phyloP scores from a whole-genome alignment of 176 grass and related monocot genomes.

The Rhipidocladum racemiflorum region DNA sequence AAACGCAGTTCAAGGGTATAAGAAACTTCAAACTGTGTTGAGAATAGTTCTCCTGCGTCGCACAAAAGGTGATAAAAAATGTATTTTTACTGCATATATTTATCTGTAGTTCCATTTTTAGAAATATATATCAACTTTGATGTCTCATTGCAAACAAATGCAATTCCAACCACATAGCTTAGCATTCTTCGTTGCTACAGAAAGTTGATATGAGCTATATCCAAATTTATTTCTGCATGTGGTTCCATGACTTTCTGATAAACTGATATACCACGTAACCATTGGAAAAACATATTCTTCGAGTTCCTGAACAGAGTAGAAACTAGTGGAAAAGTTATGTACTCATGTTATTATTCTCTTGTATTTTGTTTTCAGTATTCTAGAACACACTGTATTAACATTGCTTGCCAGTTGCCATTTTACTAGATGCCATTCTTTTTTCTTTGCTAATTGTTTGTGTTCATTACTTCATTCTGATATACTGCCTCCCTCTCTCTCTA shows the following conservation, averaged over 20 bases:
- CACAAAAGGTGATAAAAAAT: constrained; percentile 76
- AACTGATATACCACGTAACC: not conserved
- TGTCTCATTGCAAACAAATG: constrained; percentile 15
- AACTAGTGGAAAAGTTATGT: not conserved
- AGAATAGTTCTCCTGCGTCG: constrained; percentile 81
- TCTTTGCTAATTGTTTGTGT: not conserved
- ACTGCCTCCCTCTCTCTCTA: not conserved
- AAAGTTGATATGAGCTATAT: constrained; percentile 1
- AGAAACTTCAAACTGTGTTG: constrained; percentile 89
- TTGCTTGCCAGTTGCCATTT: constrained; percentile 17
- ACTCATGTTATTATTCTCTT: constrained; percentile 20
- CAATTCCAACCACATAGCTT: not conserved
- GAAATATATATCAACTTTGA: not conserved
- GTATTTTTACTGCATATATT: constrained; percentile 11
- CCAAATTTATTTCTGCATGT: constrained; percentile 14
- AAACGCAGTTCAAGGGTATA: constrained; percentile 72
- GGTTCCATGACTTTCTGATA: not conserved
- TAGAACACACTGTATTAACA: not conserved
- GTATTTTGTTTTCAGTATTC: not conserved
- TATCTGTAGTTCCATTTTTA: not conserved
- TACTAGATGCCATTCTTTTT: not conserved
- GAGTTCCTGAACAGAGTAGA: not conserved
- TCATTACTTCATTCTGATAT: too few relatives aligned
- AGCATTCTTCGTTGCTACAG: constrained; percentile 13
- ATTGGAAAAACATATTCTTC: not conserved